Conservation (phyloP, 345 rosid species). For the Schrenkiella parvula region DNA sequence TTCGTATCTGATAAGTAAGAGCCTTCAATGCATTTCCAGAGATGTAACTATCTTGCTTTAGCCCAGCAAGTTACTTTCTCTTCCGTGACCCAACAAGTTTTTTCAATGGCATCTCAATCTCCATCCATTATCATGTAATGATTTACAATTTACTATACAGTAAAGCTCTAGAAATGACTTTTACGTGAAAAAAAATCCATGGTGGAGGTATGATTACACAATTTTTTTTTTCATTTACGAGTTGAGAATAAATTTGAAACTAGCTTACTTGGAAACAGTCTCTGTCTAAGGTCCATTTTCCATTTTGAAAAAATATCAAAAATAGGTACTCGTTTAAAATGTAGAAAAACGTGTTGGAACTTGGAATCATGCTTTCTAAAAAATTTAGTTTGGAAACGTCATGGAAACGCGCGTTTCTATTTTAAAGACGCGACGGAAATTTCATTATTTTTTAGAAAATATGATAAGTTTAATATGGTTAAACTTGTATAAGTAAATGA, state of each 20-base stretch:
- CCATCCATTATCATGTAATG: not conserved
- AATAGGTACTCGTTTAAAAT: too few species aligned
- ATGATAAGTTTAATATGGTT: too few species aligned
- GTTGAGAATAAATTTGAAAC: not conserved
- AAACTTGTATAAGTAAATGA: too few species aligned
- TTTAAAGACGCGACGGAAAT: too few species aligned
- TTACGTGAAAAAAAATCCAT: conserved; percentile 14
- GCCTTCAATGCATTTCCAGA: not conserved
- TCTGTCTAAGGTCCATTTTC: too few species aligned
- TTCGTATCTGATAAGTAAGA: conserved; percentile 2
- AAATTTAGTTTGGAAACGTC: too few species aligned
- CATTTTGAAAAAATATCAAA: too few species aligned
- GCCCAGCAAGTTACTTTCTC: not conserved
- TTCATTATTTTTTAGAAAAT: too few species aligned
- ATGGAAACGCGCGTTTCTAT: too few species aligned
- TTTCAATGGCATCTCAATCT: not conserved
- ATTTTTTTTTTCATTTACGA: not conserved
- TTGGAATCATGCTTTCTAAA: too few species aligned
- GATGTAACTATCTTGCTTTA: conserved; percentile 3
- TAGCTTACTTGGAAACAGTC: too few species aligned
- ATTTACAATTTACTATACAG: not conserved
- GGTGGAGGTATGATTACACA: not conserved
- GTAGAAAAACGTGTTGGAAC: too few species aligned
- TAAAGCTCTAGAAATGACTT: conserved; percentile 1
- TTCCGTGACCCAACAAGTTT: conserved; percentile 8